Conservation (phyloP, 345 rosid genomes). For the Populus davidiana region DNA sequence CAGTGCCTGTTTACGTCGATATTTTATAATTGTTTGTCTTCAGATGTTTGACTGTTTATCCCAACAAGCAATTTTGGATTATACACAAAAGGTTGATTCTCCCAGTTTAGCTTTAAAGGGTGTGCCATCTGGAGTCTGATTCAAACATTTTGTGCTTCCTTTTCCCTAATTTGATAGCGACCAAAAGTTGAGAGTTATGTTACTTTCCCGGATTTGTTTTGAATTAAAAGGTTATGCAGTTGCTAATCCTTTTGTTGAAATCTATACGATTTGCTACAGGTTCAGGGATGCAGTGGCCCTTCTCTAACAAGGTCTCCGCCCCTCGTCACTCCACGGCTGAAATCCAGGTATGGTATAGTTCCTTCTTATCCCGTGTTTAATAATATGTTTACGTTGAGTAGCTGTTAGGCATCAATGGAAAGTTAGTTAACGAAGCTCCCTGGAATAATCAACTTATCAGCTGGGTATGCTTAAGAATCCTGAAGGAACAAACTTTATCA, state of each 20-base stretch:
- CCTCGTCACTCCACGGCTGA: slow-evolving; percentile 35
- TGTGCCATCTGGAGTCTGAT: neutral
- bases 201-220: neutral
- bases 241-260: slow-evolving; percentile 3
- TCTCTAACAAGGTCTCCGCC: slow-evolving; percentile 40
- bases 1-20: neutral
- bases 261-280: slow-evolving; percentile 37
- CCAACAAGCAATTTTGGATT: neutral
- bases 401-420: neutral
- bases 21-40: neutral
- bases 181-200: neutral
- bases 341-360: slow-evolving; percentile 30
- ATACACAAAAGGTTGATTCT: neutral
- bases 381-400: neutral
- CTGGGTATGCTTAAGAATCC: neutral
- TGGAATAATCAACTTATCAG: neutral
- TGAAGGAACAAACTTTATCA: neutral
- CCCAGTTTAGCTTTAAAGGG: neutral
- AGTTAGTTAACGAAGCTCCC: neutral
- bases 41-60: neutral
- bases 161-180: neutral
- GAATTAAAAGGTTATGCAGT: neutral
- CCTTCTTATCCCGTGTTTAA: neutral
- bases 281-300: slow-evolving; percentile 52
- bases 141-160: neutral